A percentile compares a stretch with the other conserved stretches of the same genome.
These are phyloP conservation scores for Gardenia jasminoides DNA, from an alignment of 257 asterid genomes.

Conservation along the genomic window DNA sequence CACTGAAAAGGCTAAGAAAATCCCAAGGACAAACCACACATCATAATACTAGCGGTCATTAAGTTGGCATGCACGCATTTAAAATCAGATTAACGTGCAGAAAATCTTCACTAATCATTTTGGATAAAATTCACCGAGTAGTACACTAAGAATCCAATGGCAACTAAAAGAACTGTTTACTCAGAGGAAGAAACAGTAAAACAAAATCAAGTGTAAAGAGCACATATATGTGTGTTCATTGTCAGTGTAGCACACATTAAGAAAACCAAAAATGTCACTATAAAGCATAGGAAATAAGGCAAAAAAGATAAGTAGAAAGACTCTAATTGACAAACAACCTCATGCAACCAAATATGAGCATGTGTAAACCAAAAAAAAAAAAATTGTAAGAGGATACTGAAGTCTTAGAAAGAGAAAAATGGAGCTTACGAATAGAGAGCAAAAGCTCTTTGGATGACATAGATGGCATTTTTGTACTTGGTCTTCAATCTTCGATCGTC, in stretches of 20 bases:
- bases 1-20: not conserved
- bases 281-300: not conserved
- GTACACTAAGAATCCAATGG: not conserved
- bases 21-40: not conserved
- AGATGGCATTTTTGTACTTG: constrained; percentile 80
- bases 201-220: not conserved
- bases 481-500: constrained; percentile 80
- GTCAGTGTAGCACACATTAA: not conserved
- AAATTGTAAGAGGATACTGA: no score
- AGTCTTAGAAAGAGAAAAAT: constrained; percentile 8
- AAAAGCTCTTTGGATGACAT: constrained; percentile 78
- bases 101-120: not conserved
- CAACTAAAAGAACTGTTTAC: not conserved
- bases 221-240: not conserved
- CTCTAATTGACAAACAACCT: not conserved
- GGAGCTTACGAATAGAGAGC: constrained; percentile 76
- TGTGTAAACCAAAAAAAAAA: not conserved
- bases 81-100: no score
- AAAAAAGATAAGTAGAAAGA: not conserved
- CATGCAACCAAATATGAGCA: not conserved
- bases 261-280: not conserved
- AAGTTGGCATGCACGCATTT: not conserved
- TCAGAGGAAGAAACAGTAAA: not conserved
- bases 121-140: not conserved
- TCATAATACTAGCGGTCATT: not conserved